phyloP scores from a whole-genome alignment of 2,329 filamentous ascomycete genomes.

The Sclerotinia borealis region DNA sequence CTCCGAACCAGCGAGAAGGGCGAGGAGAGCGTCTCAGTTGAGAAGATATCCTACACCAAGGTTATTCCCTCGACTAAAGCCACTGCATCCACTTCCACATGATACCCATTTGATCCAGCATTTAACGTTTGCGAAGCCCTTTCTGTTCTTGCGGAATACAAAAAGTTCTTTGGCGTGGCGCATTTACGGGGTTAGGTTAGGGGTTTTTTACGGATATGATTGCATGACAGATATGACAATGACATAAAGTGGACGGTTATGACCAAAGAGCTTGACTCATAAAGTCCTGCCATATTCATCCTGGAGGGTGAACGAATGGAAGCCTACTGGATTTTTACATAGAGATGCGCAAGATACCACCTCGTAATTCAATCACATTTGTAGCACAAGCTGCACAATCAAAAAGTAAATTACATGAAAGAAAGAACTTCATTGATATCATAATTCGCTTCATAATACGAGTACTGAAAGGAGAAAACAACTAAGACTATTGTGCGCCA shows the following conservation, averaged over 20 bases:
- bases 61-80: conserved; percentile 38
- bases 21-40: conserved; percentile 72
- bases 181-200: conserved; percentile 4
- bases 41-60: conserved; percentile 83
- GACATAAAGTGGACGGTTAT: background rate
- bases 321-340: conserved; percentile 5
- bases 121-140: background rate
- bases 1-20: conserved; percentile 71
- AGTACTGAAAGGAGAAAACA: conserved; percentile 9
- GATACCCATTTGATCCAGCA: conserved; percentile 13
- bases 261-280: background rate
- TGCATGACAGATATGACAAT: background rate
- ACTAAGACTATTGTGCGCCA: conserved; percentile 4
- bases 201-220: background rate
- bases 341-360: background rate
- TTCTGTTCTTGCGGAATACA: background rate
- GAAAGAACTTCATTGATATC: conserved; percentile 27
- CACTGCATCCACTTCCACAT: conserved; percentile 13
- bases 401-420: conserved; percentile 3
- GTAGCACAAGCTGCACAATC: conserved; percentile 1
- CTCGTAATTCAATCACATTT: background rate
- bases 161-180: background rate
- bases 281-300: background rate
- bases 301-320: conserved; percentile 1
- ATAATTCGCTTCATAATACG: conserved; percentile 25